phyloP scores from a whole-genome alignment of 129 eudicot species.

The Tagetes patula region DNA sequence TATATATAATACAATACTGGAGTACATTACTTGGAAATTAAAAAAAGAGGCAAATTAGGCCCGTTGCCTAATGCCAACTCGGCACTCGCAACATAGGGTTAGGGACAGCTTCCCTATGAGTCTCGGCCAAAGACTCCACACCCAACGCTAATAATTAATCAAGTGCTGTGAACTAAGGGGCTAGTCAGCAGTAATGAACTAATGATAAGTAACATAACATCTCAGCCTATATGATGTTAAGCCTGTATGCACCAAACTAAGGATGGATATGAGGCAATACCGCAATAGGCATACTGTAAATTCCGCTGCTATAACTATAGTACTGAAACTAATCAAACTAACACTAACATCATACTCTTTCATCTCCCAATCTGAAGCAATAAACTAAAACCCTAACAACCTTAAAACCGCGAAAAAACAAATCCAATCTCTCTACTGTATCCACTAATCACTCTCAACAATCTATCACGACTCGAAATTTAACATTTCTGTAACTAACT shows the following conservation, averaged over 20 bases:
- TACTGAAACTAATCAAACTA: constrained; percentile 2
- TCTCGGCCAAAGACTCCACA: background rate
- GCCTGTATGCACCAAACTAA: constrained; percentile 4
- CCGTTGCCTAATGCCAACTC: too few species aligned
- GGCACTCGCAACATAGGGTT: too few species aligned
- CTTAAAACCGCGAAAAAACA: background rate
- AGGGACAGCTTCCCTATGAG: too few species aligned
- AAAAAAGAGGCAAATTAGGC: too few species aligned
- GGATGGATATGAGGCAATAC: background rate
- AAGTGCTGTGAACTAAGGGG: background rate
- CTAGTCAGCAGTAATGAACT: background rate
- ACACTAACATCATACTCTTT: background rate
- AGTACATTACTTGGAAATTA: too few species aligned
- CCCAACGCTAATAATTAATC: background rate
- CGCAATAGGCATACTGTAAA: background rate
- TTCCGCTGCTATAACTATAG: background rate
- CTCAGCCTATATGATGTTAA: background rate
- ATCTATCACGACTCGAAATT: background rate
- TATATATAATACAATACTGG: too few species aligned
- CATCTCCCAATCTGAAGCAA: background rate
- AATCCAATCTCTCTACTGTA: constrained; percentile 8
- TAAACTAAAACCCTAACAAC: constrained; percentile 6
- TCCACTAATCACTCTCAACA: constrained; percentile 1
- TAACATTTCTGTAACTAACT: constrained; percentile 1
- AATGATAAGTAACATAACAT: background rate